phyloP scores from a whole-genome alignment of 495 filamentous ascomycete species.

The Cenococcum geophilum region DNA sequence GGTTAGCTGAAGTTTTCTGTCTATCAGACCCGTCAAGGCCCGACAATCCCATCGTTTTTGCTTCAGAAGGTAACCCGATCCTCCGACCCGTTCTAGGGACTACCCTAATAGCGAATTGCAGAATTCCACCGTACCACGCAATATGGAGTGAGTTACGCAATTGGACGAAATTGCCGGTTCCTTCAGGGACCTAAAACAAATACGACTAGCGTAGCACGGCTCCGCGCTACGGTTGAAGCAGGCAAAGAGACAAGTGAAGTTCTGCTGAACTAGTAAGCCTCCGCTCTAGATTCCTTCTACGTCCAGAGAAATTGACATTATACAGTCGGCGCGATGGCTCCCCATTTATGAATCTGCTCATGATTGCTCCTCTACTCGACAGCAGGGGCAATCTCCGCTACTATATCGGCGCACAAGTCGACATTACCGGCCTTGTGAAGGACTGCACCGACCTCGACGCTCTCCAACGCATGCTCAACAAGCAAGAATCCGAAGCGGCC shows the following conservation, averaged over 20 bases:
- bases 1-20: conserved; percentile 70
- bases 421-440: conserved; percentile 57
- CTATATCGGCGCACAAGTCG: conserved; percentile 61
- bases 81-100: background rate
- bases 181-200: conserved; percentile 55
- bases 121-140: conserved; percentile 57
- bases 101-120: conserved; percentile 19
- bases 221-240: conserved; percentile 49
- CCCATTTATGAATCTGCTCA: conserved; percentile 64
- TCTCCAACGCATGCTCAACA: conserved; percentile 42
- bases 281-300: conserved; percentile 1
- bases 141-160: conserved; percentile 51
- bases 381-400: conserved; percentile 55
- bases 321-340: conserved; percentile 56
- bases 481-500: conserved; percentile 24
- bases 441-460: conserved; percentile 55
- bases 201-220: conserved; percentile 45
- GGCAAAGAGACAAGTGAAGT: conserved; percentile 59
- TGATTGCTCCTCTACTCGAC: conserved; percentile 58
- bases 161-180: conserved; percentile 56
- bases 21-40: conserved; percentile 65
- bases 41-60: conserved; percentile 74
- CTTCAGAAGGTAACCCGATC: conserved; percentile 56
- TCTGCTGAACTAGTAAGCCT: conserved; percentile 58
- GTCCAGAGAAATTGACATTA: background rate